Evolutionary conservation across 257 asterid genomes (phyloP), one percentile per base, ranked within the genome.

Genomic region (Rubia yunnanensis): DNA sequence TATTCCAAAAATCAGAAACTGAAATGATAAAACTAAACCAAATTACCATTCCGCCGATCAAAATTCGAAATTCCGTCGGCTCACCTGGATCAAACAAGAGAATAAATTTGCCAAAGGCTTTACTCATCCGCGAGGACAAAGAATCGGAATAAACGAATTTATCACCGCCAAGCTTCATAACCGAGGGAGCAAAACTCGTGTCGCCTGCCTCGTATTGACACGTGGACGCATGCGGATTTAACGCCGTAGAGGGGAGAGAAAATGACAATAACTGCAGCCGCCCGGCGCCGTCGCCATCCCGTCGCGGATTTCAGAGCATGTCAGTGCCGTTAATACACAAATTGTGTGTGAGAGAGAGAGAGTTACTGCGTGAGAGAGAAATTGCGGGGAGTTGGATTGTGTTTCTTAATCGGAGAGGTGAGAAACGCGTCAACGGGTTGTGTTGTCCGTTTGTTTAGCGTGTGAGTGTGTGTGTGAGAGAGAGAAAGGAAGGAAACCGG

Each of bases 81-180:
- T 49, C 8, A 68, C 73, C 74, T 57, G 46, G 26, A 49, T 30
- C 35, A 20, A 38, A 30, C 7, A 36, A 71, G 26, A 60, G 10
- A 30, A 58, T 44, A 35, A 71, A 64, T 28, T 35, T 74, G 66
- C 65, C 72, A 72, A 75, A 63, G 52, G 46, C 72, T 72, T 63
- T 46, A 60, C 35, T 39, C 55, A 60, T 36, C 27, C 62, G 60
- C 32, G 73, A 55, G 56, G 20, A 7, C 28, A 30, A 41, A 32
- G 22, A 15, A 59, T 59, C 64, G 11, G 18, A 28, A 9, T 3
- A 10, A 46, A 64, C 27, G 27, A 54, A 31, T 4, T 14, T 30
- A 58, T 50, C 71, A 73, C 73, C 73, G 27, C 68, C 68, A 68
- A 72, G 69, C 78, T 72, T 72, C 74, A 75, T 76, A 74, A 23